Evolutionary conservation across 306 rosid genomes (phyloP), one percentile per base, ranked within the genome.

Genomic region (Vigna hirtella): DNA sequence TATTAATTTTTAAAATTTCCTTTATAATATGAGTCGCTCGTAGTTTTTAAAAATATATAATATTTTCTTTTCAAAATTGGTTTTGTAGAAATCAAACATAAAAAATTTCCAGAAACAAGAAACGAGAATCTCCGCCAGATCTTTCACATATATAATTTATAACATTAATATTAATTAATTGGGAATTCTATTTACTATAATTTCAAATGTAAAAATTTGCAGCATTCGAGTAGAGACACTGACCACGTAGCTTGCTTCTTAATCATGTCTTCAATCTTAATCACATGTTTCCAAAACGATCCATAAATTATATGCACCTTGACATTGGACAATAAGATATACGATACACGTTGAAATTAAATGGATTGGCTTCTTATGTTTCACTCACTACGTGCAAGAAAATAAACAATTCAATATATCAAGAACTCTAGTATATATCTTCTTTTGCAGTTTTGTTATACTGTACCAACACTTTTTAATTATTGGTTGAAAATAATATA

Each of bases 221-320:
- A 36, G 73, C 72, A 49, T 52, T 38, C 18, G 24, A 78, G 81
- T 20, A 74, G 76, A 74, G 78, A 83, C 68, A 77, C 53, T 80
- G 85, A 57, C 79, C 52, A 82, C 80, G 87, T 72, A 71, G 40
- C 62, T 83, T 85, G 72, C 73, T 82, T 79, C 75, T 79, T 74
- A 36, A 45, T 66, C 49, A 8, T 79, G 83, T 86, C 77, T 72
- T 56, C 45, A 28, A 70, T 58, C 72, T 66, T 66, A 66, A 66
- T 66, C 34, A 66, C 48, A 1, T 79, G 85, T 83, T 66, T 73
- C 66, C 57, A 28, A 70, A 48, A 57, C 70, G 28, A 66, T 52
- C 58, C 66, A 51, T 13, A 85, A 74, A 71, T 72, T 62, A 14
- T 58, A 72, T 80, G 42, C 51, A 67, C 38, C 13, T 13, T 55